Evolutionary conservation across 2,329 filamentous ascomycete genomes (phyloP), one percentile per base, ranked within the genome.

Genomic region (Corynespora cassiicola): DNA sequence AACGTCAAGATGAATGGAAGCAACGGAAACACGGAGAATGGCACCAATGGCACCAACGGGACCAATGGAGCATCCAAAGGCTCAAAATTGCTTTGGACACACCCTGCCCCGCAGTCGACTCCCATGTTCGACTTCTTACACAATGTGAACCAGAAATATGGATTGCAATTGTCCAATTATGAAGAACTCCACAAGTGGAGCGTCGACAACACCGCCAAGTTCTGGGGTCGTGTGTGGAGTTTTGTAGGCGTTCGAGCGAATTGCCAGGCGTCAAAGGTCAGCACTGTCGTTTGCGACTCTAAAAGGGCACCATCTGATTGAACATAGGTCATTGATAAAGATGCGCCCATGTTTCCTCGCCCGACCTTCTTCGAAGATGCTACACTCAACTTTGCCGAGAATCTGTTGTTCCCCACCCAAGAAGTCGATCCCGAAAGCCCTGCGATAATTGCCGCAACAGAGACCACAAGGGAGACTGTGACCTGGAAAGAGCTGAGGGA

Each of bases 331-430:
- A 74, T 96, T 12, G 81, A 87, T 16, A 65, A 78, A 25, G 69
- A 81, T 37, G 79, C 83, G 5, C 76, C 81, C 30, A 87, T 97
- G 79, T 97, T 90, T 58, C 92, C 92, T 16, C 84, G 90, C 16
- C 91, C 92, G 6, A 75, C 84, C 43, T 97, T 96, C 75, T 97
- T 96, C 66, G 68, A 82, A 39, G 86, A 85, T 7, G 81, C 88
- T 10, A 83, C 76, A 41, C 76, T 97, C 50, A 99, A 97, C 69
- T 97, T 96, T 65, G 91, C 92, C 17, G 89, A 97, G 72, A 99
- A 99, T 66, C 76, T 97, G 36, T 82, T 99, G 3, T 96, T 86
- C 65, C 92, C 92, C 3, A 68, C 74, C 2, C 76, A 79, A 23
- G 57, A 71, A 10, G 68, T 83, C 6, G 72, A 86, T 47, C 79